Conservation (phyloP, 345 rosid species). For the Lepidium aucheri region DNA sequence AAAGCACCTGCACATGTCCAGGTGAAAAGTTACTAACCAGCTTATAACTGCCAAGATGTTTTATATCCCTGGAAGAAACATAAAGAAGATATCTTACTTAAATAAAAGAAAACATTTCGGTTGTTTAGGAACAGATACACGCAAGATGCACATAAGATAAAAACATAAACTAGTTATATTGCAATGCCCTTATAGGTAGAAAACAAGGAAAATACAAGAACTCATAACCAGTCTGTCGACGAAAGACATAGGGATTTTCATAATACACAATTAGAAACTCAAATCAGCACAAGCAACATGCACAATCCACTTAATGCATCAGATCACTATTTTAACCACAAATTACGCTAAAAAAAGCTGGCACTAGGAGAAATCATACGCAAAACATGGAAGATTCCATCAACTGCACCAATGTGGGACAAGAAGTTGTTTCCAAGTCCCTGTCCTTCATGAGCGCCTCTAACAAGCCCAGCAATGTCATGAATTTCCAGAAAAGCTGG, state of each 20-base stretch:
- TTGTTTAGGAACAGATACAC: background rate
- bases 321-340: background rate
- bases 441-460: slow-evolving; percentile 95
- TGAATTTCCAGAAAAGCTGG: slow-evolving; percentile 94
- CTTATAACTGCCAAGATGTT: background rate
- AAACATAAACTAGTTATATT: background rate
- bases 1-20: slow-evolving; percentile 59
- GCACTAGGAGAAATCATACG: slow-evolving; percentile 38
- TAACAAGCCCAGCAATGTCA: slow-evolving; percentile 94
- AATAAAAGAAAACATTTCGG: background rate
- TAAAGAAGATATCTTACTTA: too few relatives aligned
- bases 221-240: background rate
- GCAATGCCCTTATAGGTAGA: background rate
- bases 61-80: background rate
- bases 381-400: slow-evolving; percentile 95
- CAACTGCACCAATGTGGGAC: slow-evolving; percentile 97
- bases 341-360: background rate
- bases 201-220: background rate
- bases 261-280: background rate
- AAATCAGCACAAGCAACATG: background rate
- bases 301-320: background rate
- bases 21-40: slow-evolving; percentile 7
- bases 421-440: slow-evolving; percentile 95
- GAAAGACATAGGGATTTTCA: background rate
- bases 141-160: background rate